Evolutionary conservation across 495 filamentous ascomycete species (phyloP), one percentile per base, ranked within the genome.

Genomic region (Penicillium longicatenatum): DNA sequence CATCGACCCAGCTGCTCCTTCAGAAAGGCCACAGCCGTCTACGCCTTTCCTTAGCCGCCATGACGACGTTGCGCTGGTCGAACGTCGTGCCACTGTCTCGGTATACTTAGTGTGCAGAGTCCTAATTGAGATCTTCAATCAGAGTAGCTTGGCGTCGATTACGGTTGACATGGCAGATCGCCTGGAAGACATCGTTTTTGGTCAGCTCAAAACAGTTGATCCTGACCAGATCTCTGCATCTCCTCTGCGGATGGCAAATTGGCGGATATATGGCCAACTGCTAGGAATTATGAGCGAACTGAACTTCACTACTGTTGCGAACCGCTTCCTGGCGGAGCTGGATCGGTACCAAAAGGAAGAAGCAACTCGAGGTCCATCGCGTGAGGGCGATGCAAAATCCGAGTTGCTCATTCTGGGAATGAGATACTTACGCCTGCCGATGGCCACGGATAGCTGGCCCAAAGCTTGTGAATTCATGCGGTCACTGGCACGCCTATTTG

Each of bases 71-170:
- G 79, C 84, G 42, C 81, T 92, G 64, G 86, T 89, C 2, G 94
- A 98, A 69, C 84, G 92, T 57, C 86, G 91, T 12, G 95, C 94
- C 6, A 91, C 89, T 0, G 88, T 95, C 2, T 96, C 95, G 12
- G 94, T 97, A 35, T 98, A 96, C 66, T 85, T 98, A 29, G 87
- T 97, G 10, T 98, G 94, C 69, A 83, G 94, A 44, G 92, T 98
- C 10, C 77, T 98, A 55, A 89, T 96, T 31, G 94, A 97, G 72
- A 92, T 98, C 41, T 91, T 96, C 74, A 87, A 86, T 16, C 92
- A 98, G 70, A 96, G 89, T 56, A 93, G 82, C 16, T 74, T 97
- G 37, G 83, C 86, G 24, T 86, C 83, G 24, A 90, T 98, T 47
- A 94, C 90, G 1, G 78, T 85, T 1, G 91, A 95, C 52, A 93